These are phyloP conservation scores for Diplocarpon rosae DNA, from an alignment of 2,329 filamentous ascomycete species.

Conservation along the genomic window DNA sequence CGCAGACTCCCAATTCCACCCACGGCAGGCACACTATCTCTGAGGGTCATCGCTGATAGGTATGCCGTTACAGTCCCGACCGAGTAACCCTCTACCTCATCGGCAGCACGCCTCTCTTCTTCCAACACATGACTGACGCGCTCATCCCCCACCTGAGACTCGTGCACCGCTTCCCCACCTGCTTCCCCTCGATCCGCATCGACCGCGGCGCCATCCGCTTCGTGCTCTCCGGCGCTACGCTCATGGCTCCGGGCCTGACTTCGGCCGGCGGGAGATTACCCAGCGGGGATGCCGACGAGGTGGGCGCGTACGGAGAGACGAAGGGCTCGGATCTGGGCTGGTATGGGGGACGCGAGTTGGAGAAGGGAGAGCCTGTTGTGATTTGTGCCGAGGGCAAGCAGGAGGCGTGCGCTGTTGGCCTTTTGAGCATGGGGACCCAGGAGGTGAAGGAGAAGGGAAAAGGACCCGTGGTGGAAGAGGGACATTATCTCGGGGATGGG, in stretches of 20 bases:
- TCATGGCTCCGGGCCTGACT: slow-evolving; percentile 94
- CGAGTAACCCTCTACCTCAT: slow-evolving; percentile 81
- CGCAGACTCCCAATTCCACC: neutral
- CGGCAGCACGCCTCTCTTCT: slow-evolving; percentile 73
- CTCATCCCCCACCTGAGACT: slow-evolving; percentile 81
- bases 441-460: slow-evolving; percentile 94
- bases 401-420: slow-evolving; percentile 78
- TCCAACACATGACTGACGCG: slow-evolving; percentile 63
- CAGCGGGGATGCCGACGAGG: slow-evolving; percentile 28
- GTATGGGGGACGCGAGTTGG: slow-evolving; percentile 55
- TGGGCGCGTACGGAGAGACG: slow-evolving; percentile 25
- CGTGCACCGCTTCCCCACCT: slow-evolving; percentile 79
- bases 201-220: slow-evolving; percentile 95
- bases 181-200: slow-evolving; percentile 77
- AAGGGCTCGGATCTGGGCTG: slow-evolving; percentile 28
- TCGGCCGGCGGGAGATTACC: slow-evolving; percentile 73
- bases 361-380: slow-evolving; percentile 74
- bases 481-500: slow-evolving; percentile 89
- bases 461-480: slow-evolving; percentile 85
- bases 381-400: slow-evolving; percentile 89
- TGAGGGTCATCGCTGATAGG: too few relatives aligned
- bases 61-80: slow-evolving; percentile 49
- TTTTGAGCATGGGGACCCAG: slow-evolving; percentile 72
- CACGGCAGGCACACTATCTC: too few relatives aligned
- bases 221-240: slow-evolving; percentile 81